These are phyloP conservation scores for Rusavskia elegans DNA, from an alignment of 495 filamentous ascomycete genomes.

Conservation along the genomic window DNA sequence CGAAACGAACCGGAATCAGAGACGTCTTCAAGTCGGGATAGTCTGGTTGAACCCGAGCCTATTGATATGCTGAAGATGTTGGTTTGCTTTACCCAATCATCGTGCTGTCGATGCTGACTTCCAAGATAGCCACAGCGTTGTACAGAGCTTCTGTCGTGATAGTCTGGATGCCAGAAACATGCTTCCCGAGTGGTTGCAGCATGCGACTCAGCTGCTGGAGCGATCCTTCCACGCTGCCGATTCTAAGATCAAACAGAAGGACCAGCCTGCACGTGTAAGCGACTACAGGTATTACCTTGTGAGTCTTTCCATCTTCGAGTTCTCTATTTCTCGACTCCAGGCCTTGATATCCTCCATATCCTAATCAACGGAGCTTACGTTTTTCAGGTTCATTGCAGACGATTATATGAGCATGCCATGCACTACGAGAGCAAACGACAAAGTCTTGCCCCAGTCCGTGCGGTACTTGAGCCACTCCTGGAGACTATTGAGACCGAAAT, in stretches of 20 bases:
- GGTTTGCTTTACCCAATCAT: neutral
- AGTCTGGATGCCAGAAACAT: conserved; percentile 37
- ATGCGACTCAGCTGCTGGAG: conserved; percentile 26
- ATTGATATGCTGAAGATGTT: conserved; percentile 54
- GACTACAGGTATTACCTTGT: conserved; percentile 27
- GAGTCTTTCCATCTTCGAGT: conserved; percentile 7
- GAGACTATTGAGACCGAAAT: conserved; percentile 41
- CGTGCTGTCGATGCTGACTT: neutral
- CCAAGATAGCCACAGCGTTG: conserved; percentile 40
- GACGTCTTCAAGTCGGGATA: conserved; percentile 29
- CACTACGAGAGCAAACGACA: conserved; percentile 26
- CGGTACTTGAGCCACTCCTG: conserved; percentile 30
- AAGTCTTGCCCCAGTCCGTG: conserved; percentile 22
- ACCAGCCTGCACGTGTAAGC: conserved; percentile 11
- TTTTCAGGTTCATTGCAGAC: conserved; percentile 6
- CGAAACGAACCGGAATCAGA: conserved; percentile 37
- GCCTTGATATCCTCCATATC: too few species aligned
- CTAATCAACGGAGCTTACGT: neutral
- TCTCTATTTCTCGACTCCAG: conserved; percentile 11
- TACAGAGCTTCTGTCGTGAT: conserved; percentile 66
- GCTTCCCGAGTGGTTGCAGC: conserved; percentile 14
- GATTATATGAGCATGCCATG: conserved; percentile 24
- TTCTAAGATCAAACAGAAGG: conserved; percentile 6
- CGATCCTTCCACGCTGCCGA: conserved; percentile 14
- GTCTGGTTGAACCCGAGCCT: conserved; percentile 32